phyloP scores from a whole-genome alignment of 352 stramenopile species.

The Phytopythium aichiense region DNA sequence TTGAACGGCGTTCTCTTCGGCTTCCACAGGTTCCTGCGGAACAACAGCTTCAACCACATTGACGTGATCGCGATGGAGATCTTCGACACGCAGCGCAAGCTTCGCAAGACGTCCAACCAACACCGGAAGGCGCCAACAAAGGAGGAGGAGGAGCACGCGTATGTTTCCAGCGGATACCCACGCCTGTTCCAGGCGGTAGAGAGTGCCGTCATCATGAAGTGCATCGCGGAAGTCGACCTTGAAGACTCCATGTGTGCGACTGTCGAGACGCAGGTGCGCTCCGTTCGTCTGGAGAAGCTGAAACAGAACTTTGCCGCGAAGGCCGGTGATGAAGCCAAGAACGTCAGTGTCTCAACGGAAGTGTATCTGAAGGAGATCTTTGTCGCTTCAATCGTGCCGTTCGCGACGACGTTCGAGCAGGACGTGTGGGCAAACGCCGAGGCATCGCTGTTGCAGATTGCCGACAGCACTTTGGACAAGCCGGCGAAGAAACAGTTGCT shows the following conservation, averaged over 20 bases:
- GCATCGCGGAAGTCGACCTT: conserved; percentile 52
- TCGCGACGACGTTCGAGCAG: conserved; percentile 34
- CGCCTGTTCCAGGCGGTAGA: conserved; percentile 58
- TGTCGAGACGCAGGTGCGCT: conserved; percentile 49
- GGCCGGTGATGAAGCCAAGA: conserved; percentile 13
- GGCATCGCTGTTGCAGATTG: conserved; percentile 19
- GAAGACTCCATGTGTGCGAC: conserved; percentile 52
- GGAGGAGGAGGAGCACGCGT: conserved; percentile 42
- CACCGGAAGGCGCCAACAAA: conserved; percentile 8
- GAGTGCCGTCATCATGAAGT: conserved; percentile 52
- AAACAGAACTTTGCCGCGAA: conserved; percentile 37
- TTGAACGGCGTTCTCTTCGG: conserved; percentile 62
- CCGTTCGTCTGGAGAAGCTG: conserved; percentile 40
- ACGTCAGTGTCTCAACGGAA: conserved; percentile 16
- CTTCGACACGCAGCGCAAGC: conserved; percentile 67
- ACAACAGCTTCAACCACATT: conserved; percentile 76
- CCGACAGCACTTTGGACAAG: conserved; percentile 11
- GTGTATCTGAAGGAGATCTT: conserved; percentile 43
- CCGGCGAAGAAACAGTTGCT: conserved; percentile 21
- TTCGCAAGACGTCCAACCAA: conserved; percentile 31
- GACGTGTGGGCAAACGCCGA: conserved; percentile 20
- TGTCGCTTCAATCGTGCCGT: conserved; percentile 49
- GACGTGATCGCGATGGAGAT: conserved; percentile 70
- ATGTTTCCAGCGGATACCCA: conserved; percentile 40
- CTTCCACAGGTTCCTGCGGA: conserved; percentile 75